Evolutionary conservation across 2,329 filamentous ascomycete species (phyloP).

Genomic region (Pseudocercospora crystallina): DNA sequence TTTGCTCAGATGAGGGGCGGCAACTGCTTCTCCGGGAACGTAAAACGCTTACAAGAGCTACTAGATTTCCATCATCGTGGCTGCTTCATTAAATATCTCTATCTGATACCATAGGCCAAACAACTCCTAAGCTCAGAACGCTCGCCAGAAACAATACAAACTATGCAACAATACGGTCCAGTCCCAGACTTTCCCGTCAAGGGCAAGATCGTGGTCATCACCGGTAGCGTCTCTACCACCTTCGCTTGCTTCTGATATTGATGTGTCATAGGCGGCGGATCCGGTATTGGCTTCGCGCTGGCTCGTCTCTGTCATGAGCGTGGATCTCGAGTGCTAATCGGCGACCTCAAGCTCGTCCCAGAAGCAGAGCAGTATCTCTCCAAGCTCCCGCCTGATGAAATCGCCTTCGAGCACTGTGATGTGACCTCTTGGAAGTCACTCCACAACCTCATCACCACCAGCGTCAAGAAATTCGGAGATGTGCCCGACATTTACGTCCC

Average conservation of each 20-base stretch:
- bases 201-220: constrained; percentile 22
- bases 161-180: constrained; percentile 23
- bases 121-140: too few relatives aligned
- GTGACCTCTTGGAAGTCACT: constrained; percentile 23
- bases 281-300: constrained; percentile 23
- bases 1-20: too few relatives aligned
- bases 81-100: too few relatives aligned
- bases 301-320: constrained; percentile 18
- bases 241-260: neutral
- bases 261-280: constrained; percentile 5
- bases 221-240: constrained; percentile 4
- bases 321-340: constrained; percentile 22
- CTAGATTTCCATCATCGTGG: too few relatives aligned
- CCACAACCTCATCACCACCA: constrained; percentile 21
- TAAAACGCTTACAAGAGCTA: too few relatives aligned
- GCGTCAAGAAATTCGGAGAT: constrained; percentile 20
- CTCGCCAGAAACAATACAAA: neutral
- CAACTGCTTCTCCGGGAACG: too few relatives aligned
- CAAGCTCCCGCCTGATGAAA: neutral
- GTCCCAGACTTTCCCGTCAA: constrained; percentile 23
- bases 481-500: constrained; percentile 25
- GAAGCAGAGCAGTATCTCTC: constrained; percentile 19
- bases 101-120: too few relatives aligned
- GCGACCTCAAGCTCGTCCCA: constrained; percentile 22
- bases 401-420: constrained; percentile 21